Percentiles rank a stretch among this genome's conserved stretches.
phyloP scores from a whole-genome alignment of 306 rosid genomes.

The Comarum palustre region DNA sequence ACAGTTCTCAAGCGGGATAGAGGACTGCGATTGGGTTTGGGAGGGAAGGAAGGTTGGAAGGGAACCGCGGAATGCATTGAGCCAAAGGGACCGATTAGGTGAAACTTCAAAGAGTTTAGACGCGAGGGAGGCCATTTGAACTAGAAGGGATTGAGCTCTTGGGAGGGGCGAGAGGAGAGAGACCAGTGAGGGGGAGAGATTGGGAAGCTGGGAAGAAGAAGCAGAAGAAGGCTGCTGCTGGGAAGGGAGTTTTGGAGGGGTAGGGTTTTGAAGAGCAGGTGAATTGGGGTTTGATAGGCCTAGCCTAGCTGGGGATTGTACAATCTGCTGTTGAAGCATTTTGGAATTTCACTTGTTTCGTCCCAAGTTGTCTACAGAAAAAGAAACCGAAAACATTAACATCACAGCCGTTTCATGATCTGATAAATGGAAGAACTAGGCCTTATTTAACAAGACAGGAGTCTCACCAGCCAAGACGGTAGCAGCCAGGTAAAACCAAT shows the following conservation, averaged over 20 bases:
- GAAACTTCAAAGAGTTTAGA: slow-evolving; percentile 75
- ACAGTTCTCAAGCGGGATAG: slow-evolving; percentile 41
- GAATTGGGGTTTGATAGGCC: slow-evolving; percentile 80
- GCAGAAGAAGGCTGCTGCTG: slow-evolving; percentile 20
- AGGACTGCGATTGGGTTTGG: slow-evolving; percentile 37
- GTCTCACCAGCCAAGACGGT: not conserved
- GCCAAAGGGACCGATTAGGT: slow-evolving; percentile 70
- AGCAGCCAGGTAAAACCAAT: not conserved
- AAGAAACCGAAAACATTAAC: not conserved
- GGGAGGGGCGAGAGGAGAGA: slow-evolving; percentile 90
- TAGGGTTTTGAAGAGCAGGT: slow-evolving; percentile 64
- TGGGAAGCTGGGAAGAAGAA: slow-evolving; percentile 47
- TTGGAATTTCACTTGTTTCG: slow-evolving; percentile 14
- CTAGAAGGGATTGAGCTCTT: slow-evolving; percentile 75
- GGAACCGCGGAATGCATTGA: slow-evolving; percentile 69
- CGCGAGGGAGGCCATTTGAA: slow-evolving; percentile 76
- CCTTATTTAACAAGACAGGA: not conserved
- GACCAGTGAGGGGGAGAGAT: slow-evolving; percentile 47
- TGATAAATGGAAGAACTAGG: not conserved
- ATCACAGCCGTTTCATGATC: not conserved
- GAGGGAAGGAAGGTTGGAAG: slow-evolving; percentile 73
- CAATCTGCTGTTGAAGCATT: slow-evolving; percentile 78
- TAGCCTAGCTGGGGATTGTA: slow-evolving; percentile 81
- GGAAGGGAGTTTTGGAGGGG: slow-evolving; percentile 67
- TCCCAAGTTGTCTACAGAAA: not conserved